Conservation (phyloP, 768 basidiomycete species). For the Macrolepiota fuliginosa region DNA sequence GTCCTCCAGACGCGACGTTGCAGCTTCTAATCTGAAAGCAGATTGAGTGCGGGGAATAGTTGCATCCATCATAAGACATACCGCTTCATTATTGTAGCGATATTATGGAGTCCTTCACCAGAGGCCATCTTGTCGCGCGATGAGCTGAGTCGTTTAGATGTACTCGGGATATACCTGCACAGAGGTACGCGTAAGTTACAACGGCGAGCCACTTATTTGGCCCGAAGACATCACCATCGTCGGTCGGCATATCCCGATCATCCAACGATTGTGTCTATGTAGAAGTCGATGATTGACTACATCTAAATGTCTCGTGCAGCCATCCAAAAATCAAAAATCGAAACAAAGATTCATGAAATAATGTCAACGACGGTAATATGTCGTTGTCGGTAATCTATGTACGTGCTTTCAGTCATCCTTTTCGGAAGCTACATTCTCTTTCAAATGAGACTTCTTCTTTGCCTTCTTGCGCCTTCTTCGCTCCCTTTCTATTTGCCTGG, state of each 20-base stretch:
- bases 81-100: slow-evolving; percentile 85
- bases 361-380: too few relatives aligned
- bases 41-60: slow-evolving; percentile 11
- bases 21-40: slow-evolving; percentile 79
- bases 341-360: too few relatives aligned
- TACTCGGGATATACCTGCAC: neutral
- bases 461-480: slow-evolving; percentile 75
- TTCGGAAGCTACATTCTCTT: slow-evolving; percentile 21
- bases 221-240: neutral
- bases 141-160: neutral
- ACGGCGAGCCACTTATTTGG: neutral
- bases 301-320: too few relatives aligned
- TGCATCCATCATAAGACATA: slow-evolving; percentile 24
- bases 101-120: slow-evolving; percentile 63
- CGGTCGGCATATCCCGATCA: slow-evolving; percentile 15
- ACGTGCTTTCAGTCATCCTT: neutral
- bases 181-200: neutral
- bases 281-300: too few relatives aligned
- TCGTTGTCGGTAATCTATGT: too few relatives aligned
- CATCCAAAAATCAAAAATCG: too few relatives aligned
- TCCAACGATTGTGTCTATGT: neutral
- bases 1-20: slow-evolving; percentile 93
- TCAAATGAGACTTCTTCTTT: slow-evolving; percentile 55
- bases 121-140: slow-evolving; percentile 17
- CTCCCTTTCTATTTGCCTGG: slow-evolving; percentile 76